Percentiles rank a stretch among this genome's conserved stretches.
Evolutionary conservation across 495 filamentous ascomycete genomes (phyloP).

Genomic region (Cercophora sp.): DNA sequence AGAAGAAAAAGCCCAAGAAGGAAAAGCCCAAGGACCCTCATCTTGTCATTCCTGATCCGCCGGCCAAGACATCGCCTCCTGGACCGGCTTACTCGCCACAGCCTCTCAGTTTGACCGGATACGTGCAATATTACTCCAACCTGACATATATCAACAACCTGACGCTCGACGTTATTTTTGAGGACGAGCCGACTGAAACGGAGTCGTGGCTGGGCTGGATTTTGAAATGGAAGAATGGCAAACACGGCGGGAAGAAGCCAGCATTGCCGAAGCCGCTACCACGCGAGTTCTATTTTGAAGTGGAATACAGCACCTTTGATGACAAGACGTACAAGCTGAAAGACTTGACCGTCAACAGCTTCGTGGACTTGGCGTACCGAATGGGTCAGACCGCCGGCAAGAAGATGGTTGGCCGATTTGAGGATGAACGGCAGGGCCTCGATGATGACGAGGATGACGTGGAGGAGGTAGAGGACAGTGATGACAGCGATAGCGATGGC

Average conservation of each 20-base stretch:
- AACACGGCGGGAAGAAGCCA: slow-evolving; percentile 52
- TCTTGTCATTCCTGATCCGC: slow-evolving; percentile 64
- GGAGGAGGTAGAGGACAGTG: slow-evolving; percentile 6
- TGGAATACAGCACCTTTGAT: slow-evolving; percentile 79
- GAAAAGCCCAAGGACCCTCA: slow-evolving; percentile 57
- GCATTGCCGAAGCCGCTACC: slow-evolving; percentile 47
- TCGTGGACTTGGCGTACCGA: slow-evolving; percentile 69
- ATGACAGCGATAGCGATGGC: too few relatives aligned
- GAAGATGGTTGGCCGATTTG: slow-evolving; percentile 8
- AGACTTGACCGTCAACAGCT: slow-evolving; percentile 82
- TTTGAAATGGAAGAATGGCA: slow-evolving; percentile 48
- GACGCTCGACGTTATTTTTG: slow-evolving; percentile 16
- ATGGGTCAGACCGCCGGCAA: slow-evolving; percentile 56
- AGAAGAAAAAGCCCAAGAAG: slow-evolving; percentile 48
- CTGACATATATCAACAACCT: slow-evolving; percentile 76
- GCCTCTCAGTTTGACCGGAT: slow-evolving; percentile 67
- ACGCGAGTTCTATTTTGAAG: slow-evolving; percentile 66
- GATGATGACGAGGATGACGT: slow-evolving; percentile 8
- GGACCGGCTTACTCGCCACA: slow-evolving; percentile 93
- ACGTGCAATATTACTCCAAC: slow-evolving; percentile 91
- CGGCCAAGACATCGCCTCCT: slow-evolving; percentile 68
- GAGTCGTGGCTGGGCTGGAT: slow-evolving; percentile 22
- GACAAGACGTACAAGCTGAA: slow-evolving; percentile 71
- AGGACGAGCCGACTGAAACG: neutral
- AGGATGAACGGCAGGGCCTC: slow-evolving; percentile 10